A percentile compares a stretch with the other conserved stretches of the same genome.
Conservation (phyloP, 805 yeast genomes). For the Metschnikowia lachancei region DNA sequence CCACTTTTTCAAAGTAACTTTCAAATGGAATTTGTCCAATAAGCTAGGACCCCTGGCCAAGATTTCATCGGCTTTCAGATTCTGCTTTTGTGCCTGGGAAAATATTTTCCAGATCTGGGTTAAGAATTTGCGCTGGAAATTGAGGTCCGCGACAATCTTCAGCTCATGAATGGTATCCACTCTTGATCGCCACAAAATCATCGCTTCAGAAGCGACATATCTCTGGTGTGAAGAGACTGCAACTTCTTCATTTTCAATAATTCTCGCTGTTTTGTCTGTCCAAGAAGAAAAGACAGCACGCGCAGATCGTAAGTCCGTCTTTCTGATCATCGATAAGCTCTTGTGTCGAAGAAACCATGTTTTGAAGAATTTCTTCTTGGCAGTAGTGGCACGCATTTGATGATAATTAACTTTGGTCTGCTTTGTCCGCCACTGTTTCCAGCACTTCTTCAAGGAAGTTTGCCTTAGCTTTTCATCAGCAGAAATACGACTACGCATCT, state of each 20-base stretch:
- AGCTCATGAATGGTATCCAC: conserved; percentile 8
- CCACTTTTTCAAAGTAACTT: conserved; percentile 23
- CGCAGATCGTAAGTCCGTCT: not conserved
- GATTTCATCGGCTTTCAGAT: not conserved
- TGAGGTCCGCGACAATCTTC: conserved; percentile 19
- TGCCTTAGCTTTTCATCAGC: conserved; percentile 4
- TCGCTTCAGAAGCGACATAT: not conserved
- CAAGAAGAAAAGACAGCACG: not conserved
- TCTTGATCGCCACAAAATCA: conserved; percentile 1
- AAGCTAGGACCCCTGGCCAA: not conserved
- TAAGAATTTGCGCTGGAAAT: conserved; percentile 23
- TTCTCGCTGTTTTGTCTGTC: not conserved
- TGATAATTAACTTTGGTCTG: conserved; percentile 1
- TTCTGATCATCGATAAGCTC: not conserved
- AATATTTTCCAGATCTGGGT: conserved; percentile 3
- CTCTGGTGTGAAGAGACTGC: not conserved
- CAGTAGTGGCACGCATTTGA: conserved; percentile 4
- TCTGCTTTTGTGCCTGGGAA: not conserved
- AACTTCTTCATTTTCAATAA: not conserved
- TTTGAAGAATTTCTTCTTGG: not conserved
- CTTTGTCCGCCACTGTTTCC: conserved; percentile 18
- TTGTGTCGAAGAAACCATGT: conserved; percentile 7
- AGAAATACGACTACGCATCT: not conserved
- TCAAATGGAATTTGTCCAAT: conserved; percentile 1
- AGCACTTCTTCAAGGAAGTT: not conserved